A percentile compares a stretch with the other conserved stretches of the same genome.
phyloP scores from a whole-genome alignment of 2,329 filamentous ascomycete species.

The Raffaelea arxii region DNA sequence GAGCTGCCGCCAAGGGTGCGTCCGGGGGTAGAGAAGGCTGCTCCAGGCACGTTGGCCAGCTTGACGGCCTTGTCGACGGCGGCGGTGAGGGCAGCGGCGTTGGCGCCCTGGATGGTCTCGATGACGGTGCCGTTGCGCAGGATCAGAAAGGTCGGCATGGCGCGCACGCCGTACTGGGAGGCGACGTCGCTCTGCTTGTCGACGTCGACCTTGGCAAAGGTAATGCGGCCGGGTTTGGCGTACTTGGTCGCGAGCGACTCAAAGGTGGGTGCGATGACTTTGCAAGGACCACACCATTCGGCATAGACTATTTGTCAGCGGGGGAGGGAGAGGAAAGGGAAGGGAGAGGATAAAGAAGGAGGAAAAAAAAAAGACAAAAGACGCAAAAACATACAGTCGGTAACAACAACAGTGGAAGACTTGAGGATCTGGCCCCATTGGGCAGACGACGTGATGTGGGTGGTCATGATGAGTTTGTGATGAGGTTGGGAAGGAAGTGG shows the following conservation, averaged over 20 bases:
- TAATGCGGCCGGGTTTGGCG: conserved; percentile 70
- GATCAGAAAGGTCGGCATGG: conserved; percentile 92
- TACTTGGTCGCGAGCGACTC: conserved; percentile 73
- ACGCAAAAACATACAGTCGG: conserved; percentile 58
- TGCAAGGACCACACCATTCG: conserved; percentile 92
- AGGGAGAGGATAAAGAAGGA: neutral
- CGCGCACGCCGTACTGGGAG: conserved; percentile 66
- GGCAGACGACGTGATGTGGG: conserved; percentile 52
- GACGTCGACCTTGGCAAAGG: conserved; percentile 88
- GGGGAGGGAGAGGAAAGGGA: conserved; percentile 13
- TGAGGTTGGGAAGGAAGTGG: conserved; percentile 1
- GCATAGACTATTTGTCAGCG: conserved; percentile 61
- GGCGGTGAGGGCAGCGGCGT: conserved; percentile 63
- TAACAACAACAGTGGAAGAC: conserved; percentile 69
- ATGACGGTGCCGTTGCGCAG: conserved; percentile 66
- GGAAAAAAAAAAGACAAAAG: neutral
- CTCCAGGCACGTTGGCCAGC: conserved; percentile 35
- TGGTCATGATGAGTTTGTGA: conserved; percentile 28
- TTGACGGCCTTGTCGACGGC: conserved; percentile 64
- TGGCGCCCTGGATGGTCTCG: conserved; percentile 72
- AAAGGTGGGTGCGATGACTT: conserved; percentile 82
- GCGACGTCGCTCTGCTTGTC: conserved; percentile 73
- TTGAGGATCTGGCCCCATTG: conserved; percentile 66
- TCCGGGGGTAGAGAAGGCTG: conserved; percentile 44
- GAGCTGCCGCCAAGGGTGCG: conserved; percentile 43